These are phyloP conservation scores for Thielaviopsis punctulata DNA, from an alignment of 2,329 filamentous ascomycete genomes.

Conservation along the genomic window DNA sequence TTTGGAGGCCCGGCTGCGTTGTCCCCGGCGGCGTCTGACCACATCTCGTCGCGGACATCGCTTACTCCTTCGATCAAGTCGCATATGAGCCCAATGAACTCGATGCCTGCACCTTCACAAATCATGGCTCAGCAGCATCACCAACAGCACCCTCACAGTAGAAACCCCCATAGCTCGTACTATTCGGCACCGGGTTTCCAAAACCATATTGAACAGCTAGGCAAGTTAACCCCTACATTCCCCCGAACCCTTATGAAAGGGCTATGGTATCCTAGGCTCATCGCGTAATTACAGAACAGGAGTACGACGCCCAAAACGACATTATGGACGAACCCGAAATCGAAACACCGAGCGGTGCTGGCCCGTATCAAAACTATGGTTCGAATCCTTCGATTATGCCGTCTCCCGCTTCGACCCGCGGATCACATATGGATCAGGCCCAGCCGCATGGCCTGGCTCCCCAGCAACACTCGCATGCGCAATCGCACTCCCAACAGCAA, in stretches of 20 bases:
- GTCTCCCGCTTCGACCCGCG: slow-evolving; percentile 32
- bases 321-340: slow-evolving; percentile 72
- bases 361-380: slow-evolving; percentile 39
- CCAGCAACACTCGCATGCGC: slow-evolving; percentile 19
- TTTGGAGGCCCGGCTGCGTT: slow-evolving; percentile 24
- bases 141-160: slow-evolving; percentile 4
- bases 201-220: slow-evolving; percentile 87
- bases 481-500: slow-evolving; percentile 21
- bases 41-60: slow-evolving; percentile 13
- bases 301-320: slow-evolving; percentile 82
- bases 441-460: slow-evolving; percentile 2
- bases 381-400: slow-evolving; percentile 14
- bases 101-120: slow-evolving; percentile 7
- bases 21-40: slow-evolving; percentile 32
- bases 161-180: slow-evolving; percentile 29
- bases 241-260: slow-evolving; percentile 31
- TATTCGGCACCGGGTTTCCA: slow-evolving; percentile 74
- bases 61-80: slow-evolving; percentile 23
- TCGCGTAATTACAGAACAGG: slow-evolving; percentile 66
- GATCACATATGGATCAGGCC: slow-evolving; percentile 19
- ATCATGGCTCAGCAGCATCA: slow-evolving; percentile 3
- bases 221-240: slow-evolving; percentile 53
- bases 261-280: slow-evolving; percentile 51
- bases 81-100: slow-evolving; percentile 19
- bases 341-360: slow-evolving; percentile 47